Evolutionary conservation across 768 basidiomycete genomes (phyloP), one percentile per base, ranked within the genome.

Genomic region (Scleroderma citrinum): DNA sequence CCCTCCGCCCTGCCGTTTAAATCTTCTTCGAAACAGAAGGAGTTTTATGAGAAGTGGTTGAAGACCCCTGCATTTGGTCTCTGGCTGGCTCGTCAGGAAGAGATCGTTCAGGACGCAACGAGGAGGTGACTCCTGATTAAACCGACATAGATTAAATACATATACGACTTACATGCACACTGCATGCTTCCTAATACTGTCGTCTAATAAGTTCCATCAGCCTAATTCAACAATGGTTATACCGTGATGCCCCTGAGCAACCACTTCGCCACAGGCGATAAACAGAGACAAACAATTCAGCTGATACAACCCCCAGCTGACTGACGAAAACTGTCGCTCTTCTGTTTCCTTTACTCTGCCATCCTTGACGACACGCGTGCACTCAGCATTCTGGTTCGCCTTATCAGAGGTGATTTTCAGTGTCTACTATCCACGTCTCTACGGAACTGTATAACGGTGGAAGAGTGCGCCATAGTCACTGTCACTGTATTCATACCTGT

Each of bases 41-140:
- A 83, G 55, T 92, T 91, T 63, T 92, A 92, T 56, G 80, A 83
- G 65, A 72, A 75, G 44, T 90, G 88, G 82, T 57, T 92, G 35
- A 78, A 82, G 58, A 82, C 82, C 2, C 83, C 85, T 2, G 78
- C 81, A 7, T 92, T 92, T 66, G 88, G 85, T 16, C 53, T 85
- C 35, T 92, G 89, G 88, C 69, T 92, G 23, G 82, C 83, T 11
- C 73, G 74, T 53, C 88, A 90, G 65, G 88, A 90, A 57, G 76
- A 78, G 29, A 78, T 86, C 42, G 81, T 90, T 36, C 75, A 80
- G 49, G 69, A 65, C 21, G 78, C 83, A 55, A 44, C 32, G 20
- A 34, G 46, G 43, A 48, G 31, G 34, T 35, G 40, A 29, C 13
- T 16, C 24, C 5, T 39, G 20, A 21, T 16, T 10, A 5, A 14